Conservation (phyloP, 306 rosid genomes). For the Malus sylvestris region DNA sequence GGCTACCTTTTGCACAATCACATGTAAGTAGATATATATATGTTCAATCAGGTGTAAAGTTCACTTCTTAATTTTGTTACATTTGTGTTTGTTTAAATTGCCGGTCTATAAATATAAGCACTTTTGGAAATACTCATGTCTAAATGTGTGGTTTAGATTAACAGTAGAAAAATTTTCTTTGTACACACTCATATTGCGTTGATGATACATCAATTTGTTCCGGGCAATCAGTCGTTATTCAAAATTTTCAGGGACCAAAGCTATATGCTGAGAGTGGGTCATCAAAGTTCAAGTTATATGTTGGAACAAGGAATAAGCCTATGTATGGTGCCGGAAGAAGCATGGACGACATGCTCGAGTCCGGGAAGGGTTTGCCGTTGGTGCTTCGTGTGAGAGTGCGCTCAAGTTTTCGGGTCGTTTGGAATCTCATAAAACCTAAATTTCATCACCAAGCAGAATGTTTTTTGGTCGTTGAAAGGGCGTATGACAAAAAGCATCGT, state of each 20-base stretch:
- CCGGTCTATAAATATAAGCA: not conserved
- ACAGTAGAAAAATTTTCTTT: too few relatives aligned
- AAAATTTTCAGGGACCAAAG: constrained; percentile 39
- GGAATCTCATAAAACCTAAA: constrained; percentile 41
- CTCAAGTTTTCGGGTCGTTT: constrained; percentile 47
- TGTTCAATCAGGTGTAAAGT: too few relatives aligned
- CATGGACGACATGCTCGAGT: constrained; percentile 75
- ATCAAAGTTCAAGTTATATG: constrained; percentile 29
- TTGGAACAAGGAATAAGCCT: constrained; percentile 50
- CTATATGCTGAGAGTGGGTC: constrained; percentile 61
- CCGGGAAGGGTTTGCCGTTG: constrained; percentile 56
- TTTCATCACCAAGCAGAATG: constrained; percentile 59
- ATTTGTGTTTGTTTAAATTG: not conserved
- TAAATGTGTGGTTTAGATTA: not conserved
- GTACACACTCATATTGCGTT: too few relatives aligned
- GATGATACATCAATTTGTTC: not conserved
- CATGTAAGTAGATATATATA: constrained; percentile 26
- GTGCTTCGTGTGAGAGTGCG: constrained; percentile 22
- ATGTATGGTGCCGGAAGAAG: constrained; percentile 93
- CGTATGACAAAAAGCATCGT: constrained; percentile 45
- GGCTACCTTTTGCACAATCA: constrained; percentile 59
- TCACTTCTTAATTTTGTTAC: too few relatives aligned
- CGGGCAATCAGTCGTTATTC: not conserved
- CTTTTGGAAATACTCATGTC: not conserved
- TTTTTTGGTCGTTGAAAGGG: constrained; percentile 34